phyloP scores from a whole-genome alignment of 2,329 filamentous ascomycete species.

The Hortaea sp. region DNA sequence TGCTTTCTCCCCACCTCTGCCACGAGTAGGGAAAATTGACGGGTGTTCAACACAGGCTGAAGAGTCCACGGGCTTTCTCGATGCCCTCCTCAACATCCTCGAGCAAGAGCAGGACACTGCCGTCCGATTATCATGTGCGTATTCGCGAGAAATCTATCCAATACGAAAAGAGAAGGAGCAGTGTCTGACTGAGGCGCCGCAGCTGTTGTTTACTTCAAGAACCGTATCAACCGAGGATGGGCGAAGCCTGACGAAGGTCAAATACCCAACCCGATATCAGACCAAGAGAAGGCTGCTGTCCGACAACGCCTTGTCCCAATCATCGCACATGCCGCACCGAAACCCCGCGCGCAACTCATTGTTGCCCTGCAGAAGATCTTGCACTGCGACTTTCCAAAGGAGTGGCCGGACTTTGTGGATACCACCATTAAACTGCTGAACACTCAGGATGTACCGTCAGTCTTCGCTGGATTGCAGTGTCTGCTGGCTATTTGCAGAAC shows the following conservation, averaged over 20 bases:
- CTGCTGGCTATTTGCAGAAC: slow-evolving; percentile 89
- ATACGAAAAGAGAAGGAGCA: slow-evolving; percentile 7
- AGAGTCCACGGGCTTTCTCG: slow-evolving; percentile 78
- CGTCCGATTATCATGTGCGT: slow-evolving; percentile 71
- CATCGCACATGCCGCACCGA: slow-evolving; percentile 62
- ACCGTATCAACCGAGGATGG: slow-evolving; percentile 91
- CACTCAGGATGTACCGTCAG: slow-evolving; percentile 73
- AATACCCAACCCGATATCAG: slow-evolving; percentile 59
- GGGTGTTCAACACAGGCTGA: slow-evolving; percentile 55
- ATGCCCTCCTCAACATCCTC: slow-evolving; percentile 81
- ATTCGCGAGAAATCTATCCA: slow-evolving; percentile 25
- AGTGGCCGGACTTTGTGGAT: slow-evolving; percentile 91
- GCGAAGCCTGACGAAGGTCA: slow-evolving; percentile 59
- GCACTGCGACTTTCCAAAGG: slow-evolving; percentile 85
- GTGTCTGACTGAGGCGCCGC: slow-evolving; percentile 18
- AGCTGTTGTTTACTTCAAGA: slow-evolving; percentile 98
- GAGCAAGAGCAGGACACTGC: slow-evolving; percentile 77
- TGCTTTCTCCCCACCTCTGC: background rate
- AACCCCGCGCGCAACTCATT: slow-evolving; percentile 84
- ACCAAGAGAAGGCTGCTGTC: slow-evolving; percentile 80
- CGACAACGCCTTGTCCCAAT: slow-evolving; percentile 82
- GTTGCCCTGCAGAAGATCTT: slow-evolving; percentile 93
- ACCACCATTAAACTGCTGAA: slow-evolving; percentile 83
- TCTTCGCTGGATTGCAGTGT: slow-evolving; percentile 89
- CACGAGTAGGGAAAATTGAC: background rate